These are phyloP conservation scores for Pseudogymnoascus sp. DNA, from an alignment of 2,329 filamentous ascomycete genomes.

Conservation along the genomic window DNA sequence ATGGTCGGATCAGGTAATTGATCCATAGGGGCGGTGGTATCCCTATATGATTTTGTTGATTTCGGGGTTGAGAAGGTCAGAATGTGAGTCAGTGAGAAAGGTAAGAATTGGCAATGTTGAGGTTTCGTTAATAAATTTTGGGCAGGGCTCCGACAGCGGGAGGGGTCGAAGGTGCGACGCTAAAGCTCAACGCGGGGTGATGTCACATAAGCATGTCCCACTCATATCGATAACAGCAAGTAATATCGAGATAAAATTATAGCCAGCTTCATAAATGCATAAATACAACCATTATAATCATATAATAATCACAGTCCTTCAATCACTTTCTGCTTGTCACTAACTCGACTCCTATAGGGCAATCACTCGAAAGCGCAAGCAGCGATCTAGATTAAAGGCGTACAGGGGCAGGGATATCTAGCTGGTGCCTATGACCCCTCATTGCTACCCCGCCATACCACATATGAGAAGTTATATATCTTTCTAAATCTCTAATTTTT, in stretches of 20 bases:
- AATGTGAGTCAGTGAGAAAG: neutral
- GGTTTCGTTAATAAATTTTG: slow-evolving; percentile 6
- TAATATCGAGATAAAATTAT: neutral
- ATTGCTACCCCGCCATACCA: neutral
- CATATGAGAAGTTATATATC: slow-evolving; percentile 4
- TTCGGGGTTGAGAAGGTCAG: neutral
- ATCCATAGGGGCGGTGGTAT: slow-evolving; percentile 9
- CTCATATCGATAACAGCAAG: neutral
- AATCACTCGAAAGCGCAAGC: neutral
- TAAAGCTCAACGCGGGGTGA: slow-evolving; percentile 4
- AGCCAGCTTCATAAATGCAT: neutral
- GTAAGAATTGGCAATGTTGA: neutral
- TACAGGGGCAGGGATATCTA: neutral
- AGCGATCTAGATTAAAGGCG: neutral
- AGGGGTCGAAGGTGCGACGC: slow-evolving; percentile 6
- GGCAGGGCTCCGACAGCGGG: neutral
- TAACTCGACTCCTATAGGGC: neutral
- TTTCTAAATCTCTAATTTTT: neutral
- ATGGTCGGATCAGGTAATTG: slow-evolving; percentile 46
- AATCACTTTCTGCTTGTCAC: neutral
- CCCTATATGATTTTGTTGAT: neutral
- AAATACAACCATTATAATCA: neutral
- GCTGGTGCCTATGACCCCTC: neutral
- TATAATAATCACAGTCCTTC: neutral
- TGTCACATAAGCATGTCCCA: slow-evolving; percentile 5